Evolutionary conservation across 2,329 filamentous ascomycete genomes (phyloP), one percentile per base, ranked within the genome.

Genomic region (Grosmannia penicillata): DNA sequence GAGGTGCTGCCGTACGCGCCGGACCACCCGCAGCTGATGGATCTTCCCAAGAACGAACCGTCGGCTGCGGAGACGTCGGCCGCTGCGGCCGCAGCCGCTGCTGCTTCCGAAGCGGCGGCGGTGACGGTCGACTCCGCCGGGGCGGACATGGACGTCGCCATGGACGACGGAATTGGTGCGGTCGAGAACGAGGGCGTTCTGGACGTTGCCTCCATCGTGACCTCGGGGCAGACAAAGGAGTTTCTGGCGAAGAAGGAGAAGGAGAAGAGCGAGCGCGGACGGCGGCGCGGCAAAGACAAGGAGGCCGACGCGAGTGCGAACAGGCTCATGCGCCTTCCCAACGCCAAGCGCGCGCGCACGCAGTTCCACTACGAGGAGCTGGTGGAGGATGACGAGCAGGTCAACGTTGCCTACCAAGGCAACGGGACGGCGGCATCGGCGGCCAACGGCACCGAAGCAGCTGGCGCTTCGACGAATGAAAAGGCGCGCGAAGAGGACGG

Each of bases 121-220:
- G 51, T 52, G 15, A 10, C 8, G 10, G 60, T 68, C 38, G 48
- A 39, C 30, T 42, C 47, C 10, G 49, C 6, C 6, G 37, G 56
- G 42, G 46, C 53, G 15, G 49, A 45, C 8, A 48, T 52, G 6
- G 63, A 59, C 8, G 26, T 40, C 10, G 59, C 59, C 13, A 55
- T 56, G 9, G 57, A 53, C 0, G 54, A 53, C 24, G 62, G 57
- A 8, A 61, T 62, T 1, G 55, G 56, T n/a, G 55, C 54, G 8
- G 55, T 57, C 4, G 58, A 60, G 2, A 63, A 68, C 3, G 71
- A 89, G 41, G 83, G 83, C 19, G 81, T 87, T 8, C 63, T 91
- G 4, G 82, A 91, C 48, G 82, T 91, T 33, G 84, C 83, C n/a
- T 80, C 72, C 47, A 87, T 91, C 46, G 82, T 91, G 26, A 81